These are phyloP conservation scores for Penicillium herquei DNA, from an alignment of 495 filamentous ascomycete species.

Conservation along the genomic window DNA sequence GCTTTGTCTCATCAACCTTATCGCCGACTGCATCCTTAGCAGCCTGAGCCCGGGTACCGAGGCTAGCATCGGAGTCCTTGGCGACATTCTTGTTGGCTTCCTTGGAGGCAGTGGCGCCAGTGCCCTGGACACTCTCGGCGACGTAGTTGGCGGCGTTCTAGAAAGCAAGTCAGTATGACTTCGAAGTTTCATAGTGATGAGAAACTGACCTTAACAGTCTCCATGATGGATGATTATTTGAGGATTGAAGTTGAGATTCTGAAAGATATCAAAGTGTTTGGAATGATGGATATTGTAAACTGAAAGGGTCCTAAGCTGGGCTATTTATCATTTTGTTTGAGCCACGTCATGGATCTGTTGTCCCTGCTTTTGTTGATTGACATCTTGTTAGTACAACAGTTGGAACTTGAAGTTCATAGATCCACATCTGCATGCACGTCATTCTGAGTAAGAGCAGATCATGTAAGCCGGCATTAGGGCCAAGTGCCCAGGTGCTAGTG, in stretches of 20 bases:
- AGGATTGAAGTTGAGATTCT: background rate
- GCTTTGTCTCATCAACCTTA: constrained; percentile 1
- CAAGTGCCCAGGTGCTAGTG: background rate
- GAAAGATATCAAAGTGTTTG: too few species aligned
- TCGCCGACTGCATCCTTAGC: constrained; percentile 1
- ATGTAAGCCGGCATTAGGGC: too few species aligned
- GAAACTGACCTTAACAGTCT: constrained; percentile 5
- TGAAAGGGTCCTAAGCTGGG: background rate
- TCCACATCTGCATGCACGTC: background rate
- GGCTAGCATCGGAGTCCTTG: constrained; percentile 7
- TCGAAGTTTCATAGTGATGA: too few species aligned
- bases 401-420: too few species aligned
- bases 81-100: constrained; percentile 14
- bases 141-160: constrained; percentile 15
- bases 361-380: background rate
- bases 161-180: too few species aligned
- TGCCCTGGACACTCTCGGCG: constrained; percentile 4
- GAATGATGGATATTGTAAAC: background rate
- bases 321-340: background rate
- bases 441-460: background rate
- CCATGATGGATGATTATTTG: constrained; percentile 1
- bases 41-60: constrained; percentile 1
- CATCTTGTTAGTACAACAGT: background rate
- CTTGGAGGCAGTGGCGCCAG: constrained; percentile 2
- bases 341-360: background rate